Conservation (phyloP, 1,139 yeast species). For the Suhomyces bribrorum region DNA sequence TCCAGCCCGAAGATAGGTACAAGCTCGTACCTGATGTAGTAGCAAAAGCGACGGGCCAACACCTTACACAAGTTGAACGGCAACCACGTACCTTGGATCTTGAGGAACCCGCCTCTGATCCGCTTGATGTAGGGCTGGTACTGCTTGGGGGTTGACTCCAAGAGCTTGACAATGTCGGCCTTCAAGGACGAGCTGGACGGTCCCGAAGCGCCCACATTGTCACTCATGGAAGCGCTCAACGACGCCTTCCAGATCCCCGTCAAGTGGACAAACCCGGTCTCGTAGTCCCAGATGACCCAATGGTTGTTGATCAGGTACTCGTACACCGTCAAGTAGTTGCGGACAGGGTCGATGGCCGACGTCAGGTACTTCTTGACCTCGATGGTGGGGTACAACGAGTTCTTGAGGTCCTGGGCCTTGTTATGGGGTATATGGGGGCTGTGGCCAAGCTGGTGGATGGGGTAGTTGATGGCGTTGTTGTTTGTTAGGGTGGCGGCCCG, state of each 20-base stretch:
- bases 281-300: conserved; percentile 87
- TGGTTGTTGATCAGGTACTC: conserved; percentile 66
- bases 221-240: conserved; percentile 26
- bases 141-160: conserved; percentile 71
- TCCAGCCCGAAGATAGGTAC: conserved; percentile 78
- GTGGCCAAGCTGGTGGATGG: conserved; percentile 20
- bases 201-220: conserved; percentile 8
- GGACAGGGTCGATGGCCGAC: conserved; percentile 56
- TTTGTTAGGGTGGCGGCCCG: conserved; percentile 9
- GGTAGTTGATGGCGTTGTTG: conserved; percentile 22
- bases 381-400: conserved; percentile 36
- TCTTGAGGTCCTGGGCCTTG: conserved; percentile 28
- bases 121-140: conserved; percentile 66
- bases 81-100: conserved; percentile 95
- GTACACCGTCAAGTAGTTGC: conserved; percentile 70
- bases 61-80: conserved; percentile 69
- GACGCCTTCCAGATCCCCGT: conserved; percentile 91
- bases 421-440: conserved; percentile 23
- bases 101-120: conserved; percentile 87
- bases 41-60: conserved; percentile 76
- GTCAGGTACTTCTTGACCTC: conserved; percentile 71
- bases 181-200: conserved; percentile 43
- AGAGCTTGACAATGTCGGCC: conserved; percentile 73
- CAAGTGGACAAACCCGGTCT: conserved; percentile 83
- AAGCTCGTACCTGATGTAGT: conserved; percentile 70